Conservation (phyloP, 768 basidiomycete species). For the Cyclocybe cylindracea region DNA sequence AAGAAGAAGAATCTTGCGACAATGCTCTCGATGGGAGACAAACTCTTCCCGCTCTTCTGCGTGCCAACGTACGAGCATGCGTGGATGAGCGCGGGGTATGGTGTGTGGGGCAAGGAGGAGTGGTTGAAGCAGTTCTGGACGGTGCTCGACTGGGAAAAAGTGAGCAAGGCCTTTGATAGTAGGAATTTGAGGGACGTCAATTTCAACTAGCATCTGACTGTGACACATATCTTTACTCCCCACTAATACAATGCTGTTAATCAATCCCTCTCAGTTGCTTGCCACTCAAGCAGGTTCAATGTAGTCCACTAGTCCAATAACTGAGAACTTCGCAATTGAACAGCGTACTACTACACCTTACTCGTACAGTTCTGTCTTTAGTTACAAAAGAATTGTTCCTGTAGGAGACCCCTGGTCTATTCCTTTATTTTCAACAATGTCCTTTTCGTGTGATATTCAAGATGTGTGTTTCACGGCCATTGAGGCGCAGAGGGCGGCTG, state of each 20-base stretch:
- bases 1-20: conserved; percentile 17
- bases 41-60: conserved; percentile 75
- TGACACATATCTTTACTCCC: neutral
- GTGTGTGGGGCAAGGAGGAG: conserved; percentile 88
- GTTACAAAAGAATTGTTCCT: no score
- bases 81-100: conserved; percentile 83
- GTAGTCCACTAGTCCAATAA: no score
- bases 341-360: no score
- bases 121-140: conserved; percentile 86
- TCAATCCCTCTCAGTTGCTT: neutral
- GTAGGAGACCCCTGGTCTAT: neutral
- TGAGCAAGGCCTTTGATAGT: conserved; percentile 39
- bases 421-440: neutral
- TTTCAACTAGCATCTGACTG: neutral
- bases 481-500: conserved; percentile 87
- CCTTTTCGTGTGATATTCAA: conserved; percentile 13
- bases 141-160: conserved; percentile 76
- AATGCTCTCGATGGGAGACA: conserved; percentile 45
- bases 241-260: conserved; percentile 2
- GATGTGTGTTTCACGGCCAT: conserved; percentile 66
- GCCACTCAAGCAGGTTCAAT: no score
- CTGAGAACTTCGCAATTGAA: no score
- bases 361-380: no score
- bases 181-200: neutral
- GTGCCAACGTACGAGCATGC: conserved; percentile 82